phyloP scores from a whole-genome alignment of 2,329 filamentous ascomycete species.

The Huntiella bhutanensis region DNA sequence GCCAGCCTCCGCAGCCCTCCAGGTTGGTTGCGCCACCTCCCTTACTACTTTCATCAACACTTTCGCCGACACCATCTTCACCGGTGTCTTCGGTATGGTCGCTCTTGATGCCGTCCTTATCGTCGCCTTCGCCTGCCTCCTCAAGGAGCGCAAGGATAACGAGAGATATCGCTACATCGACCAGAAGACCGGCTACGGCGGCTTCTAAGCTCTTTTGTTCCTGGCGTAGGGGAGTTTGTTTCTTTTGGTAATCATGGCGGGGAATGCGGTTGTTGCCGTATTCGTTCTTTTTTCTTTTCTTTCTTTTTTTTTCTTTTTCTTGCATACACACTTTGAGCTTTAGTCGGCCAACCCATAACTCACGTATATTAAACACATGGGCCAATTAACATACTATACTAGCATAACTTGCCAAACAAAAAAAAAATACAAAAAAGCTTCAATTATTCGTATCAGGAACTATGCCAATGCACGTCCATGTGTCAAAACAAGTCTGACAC shows the following conservation, averaged over 20 bases:
- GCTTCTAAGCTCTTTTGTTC: constrained; percentile 21
- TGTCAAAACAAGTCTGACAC: too few species aligned
- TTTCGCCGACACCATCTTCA: constrained; percentile 61
- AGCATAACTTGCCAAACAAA: not conserved
- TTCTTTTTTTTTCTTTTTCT: constrained; percentile 2
- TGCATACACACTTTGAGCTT: not conserved
- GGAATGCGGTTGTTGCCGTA: not conserved
- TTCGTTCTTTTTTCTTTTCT: not conserved
- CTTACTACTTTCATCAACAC: constrained; percentile 51
- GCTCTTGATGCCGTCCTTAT: constrained; percentile 50
- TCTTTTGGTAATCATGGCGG: not conserved
- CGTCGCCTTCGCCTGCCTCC: constrained; percentile 52
- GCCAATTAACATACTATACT: too few species aligned
- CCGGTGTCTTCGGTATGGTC: constrained; percentile 61
- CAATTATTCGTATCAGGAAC: too few species aligned
- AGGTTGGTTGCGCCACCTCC: constrained; percentile 48
- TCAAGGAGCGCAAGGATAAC: constrained; percentile 65
- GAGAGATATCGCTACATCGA: constrained; percentile 65
- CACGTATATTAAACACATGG: too few species aligned
- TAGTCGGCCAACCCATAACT: too few species aligned
- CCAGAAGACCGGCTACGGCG: constrained; percentile 46
- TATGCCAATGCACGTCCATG: too few species aligned
- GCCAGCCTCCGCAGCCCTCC: constrained; percentile 48
- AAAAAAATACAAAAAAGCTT: not conserved
- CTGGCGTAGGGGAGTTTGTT: not conserved